Base-by-base conservation (phyloP, 2,329 filamentous ascomycete genomes). In the Sarocladium strictum region DNA sequence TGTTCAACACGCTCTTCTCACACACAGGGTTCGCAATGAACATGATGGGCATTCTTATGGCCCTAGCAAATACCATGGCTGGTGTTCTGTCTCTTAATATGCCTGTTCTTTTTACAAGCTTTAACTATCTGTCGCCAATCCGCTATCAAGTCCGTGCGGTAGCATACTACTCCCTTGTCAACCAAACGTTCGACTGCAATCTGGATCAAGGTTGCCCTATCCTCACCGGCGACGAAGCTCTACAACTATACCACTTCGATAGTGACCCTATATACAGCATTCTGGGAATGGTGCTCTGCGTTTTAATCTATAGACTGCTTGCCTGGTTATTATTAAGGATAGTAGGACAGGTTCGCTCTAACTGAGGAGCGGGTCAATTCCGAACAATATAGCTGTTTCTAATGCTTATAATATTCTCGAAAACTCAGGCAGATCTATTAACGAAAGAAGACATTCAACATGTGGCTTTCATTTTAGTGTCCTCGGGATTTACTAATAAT, bases 21-120 rank as follows among this genome's bases (percentile, higher is more conserved):
- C 87, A 91, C 63, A 87, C 86, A 0, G 88, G 88, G 2, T 91
- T 91, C 65, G 86, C 87, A 0, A 81, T 91, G 56, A 90, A 89
- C 60, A 69, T 89, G 55, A 89, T 86, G 59, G 84, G 80, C 1
- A 78, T 89, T 40, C 74, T 91, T 17, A 74, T 92, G 3, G 84
- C 83, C 0, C 79, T 92, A 7, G 84, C 86, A 0, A 85, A 86
- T 61, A 79, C 84, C 63, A 87, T 91, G 77, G 80, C 80, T 0
- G 87, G 87, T 1, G 75, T 90, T 32, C 78, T 91, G 67, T 87
- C 82, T 55, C 84, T 90, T 59, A 72, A 85, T 61, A 84, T 90
- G 71, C 86, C 87, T 1, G 62, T 66, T 2, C 78, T 90, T 15
- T 79, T 90, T 47, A 73, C 83, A 58, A 83, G 77, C 0, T 77